phyloP scores from a whole-genome alignment of 1,284 basidiomycete species.

The Cryptococcus floricola region DNA sequence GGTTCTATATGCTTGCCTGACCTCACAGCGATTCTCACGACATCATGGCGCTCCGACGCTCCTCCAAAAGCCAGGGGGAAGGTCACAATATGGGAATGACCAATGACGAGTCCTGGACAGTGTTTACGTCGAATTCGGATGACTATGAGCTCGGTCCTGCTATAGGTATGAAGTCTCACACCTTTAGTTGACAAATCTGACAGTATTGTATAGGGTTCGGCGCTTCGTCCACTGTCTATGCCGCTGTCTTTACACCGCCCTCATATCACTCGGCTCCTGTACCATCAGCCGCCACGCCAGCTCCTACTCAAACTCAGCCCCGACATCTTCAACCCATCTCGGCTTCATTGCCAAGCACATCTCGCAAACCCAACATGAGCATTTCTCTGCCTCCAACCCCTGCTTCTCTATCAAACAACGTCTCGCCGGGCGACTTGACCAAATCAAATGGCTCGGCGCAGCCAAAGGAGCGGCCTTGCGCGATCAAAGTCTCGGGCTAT shows the following conservation, averaged over 20 bases:
- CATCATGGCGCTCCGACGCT: too few species aligned
- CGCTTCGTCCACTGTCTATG: constrained; percentile 40
- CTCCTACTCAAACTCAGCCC: not conserved
- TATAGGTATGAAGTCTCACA: constrained; percentile 25
- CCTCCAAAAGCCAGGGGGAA: too few species aligned
- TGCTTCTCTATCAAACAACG: not conserved
- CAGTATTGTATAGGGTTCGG: constrained; percentile 34
- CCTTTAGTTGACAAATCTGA: not conserved
- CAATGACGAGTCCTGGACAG: constrained; percentile 30
- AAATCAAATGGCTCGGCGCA: not conserved
- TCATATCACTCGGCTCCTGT: not conserved
- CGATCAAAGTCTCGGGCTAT: constrained; percentile 40
- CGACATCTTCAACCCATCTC: not conserved
- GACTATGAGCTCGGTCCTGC: constrained; percentile 38
- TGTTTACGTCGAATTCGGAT: constrained; percentile 26
- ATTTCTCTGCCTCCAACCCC: constrained; percentile 1
- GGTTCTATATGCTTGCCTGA: too few species aligned
- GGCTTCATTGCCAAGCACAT: not conserved
- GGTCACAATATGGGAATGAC: constrained; percentile 19
- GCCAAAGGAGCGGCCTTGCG: constrained; percentile 19
- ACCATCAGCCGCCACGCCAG: not conserved
- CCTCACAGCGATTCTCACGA: too few species aligned
- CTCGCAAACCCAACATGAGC: constrained; percentile 1
- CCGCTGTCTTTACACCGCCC: constrained; percentile 24
- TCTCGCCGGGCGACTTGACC: constrained; percentile 7